phyloP scores from a whole-genome alignment of 495 filamentous ascomycete genomes.

The Penicillium subrubescens region DNA sequence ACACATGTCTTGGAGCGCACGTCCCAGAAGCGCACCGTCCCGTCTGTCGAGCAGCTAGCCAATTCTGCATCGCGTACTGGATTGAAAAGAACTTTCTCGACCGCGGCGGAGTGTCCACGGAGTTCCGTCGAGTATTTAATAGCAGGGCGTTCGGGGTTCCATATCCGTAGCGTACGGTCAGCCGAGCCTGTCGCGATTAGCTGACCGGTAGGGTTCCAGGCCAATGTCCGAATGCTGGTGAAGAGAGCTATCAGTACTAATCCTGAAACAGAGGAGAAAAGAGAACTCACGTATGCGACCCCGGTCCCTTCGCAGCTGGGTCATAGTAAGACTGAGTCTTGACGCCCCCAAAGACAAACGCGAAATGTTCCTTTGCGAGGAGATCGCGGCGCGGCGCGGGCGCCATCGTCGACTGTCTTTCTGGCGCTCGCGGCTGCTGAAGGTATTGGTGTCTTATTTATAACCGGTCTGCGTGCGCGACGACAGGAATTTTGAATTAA shows the following conservation, averaged over 20 bases:
- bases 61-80: constrained; percentile 86
- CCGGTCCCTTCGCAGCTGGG: constrained; percentile 50
- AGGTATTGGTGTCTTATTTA: constrained; percentile 17
- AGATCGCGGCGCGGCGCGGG: constrained; percentile 53
- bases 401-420: constrained; percentile 46
- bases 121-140: constrained; percentile 84
- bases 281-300: constrained; percentile 54
- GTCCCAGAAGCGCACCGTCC: constrained; percentile 91
- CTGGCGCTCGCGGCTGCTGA: constrained; percentile 13
- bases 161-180: constrained; percentile 82
- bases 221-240: constrained; percentile 67
- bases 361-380: constrained; percentile 65
- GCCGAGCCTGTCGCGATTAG: constrained; percentile 84
- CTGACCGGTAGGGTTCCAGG: constrained; percentile 87
- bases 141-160: constrained; percentile 86
- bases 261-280: not conserved
- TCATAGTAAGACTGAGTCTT: constrained; percentile 68
- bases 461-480: constrained; percentile 16
- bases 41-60: constrained; percentile 82
- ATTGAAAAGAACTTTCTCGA: constrained; percentile 90
- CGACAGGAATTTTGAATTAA: constrained; percentile 5
- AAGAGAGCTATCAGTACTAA: constrained; percentile 10
- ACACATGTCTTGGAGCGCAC: constrained; percentile 78
- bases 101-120: constrained; percentile 71
- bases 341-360: constrained; percentile 54